These are phyloP conservation scores for Eucalyptus shirleyi DNA, from an alignment of 345 rosid genomes.

Conservation along the genomic window DNA sequence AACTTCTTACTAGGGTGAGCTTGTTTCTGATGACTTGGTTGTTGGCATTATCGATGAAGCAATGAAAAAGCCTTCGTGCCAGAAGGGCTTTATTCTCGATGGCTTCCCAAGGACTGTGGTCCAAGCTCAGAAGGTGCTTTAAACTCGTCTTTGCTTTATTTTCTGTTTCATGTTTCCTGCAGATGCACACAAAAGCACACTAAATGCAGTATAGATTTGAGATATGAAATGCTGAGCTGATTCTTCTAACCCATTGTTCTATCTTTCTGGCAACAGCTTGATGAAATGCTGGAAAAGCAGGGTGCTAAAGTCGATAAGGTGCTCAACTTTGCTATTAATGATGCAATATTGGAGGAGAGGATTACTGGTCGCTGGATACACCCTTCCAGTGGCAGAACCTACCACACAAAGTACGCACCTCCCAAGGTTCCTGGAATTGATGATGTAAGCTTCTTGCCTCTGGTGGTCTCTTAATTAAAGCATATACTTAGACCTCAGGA, in stretches of 20 bases:
- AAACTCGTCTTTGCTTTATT: neutral
- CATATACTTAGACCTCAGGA: neutral
- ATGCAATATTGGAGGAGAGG: slow-evolving; percentile 91
- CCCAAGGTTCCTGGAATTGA: slow-evolving; percentile 78
- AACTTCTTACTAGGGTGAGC: slow-evolving; percentile 60
- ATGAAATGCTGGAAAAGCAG: slow-evolving; percentile 85
- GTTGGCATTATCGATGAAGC: slow-evolving; percentile 98
- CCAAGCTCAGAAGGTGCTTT: slow-evolving; percentile 81
- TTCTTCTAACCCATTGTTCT: neutral
- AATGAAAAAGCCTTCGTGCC: slow-evolving; percentile 85
- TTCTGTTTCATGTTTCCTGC: neutral
- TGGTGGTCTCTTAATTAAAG: neutral
- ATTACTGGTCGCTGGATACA: slow-evolving; percentile 99
- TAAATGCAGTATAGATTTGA: neutral
- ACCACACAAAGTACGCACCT: slow-evolving; percentile 88
- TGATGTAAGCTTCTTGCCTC: slow-evolving; percentile 53
- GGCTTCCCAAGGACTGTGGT: slow-evolving; percentile 94
- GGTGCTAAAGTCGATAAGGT: slow-evolving; percentile 79
- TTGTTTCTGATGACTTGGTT: slow-evolving; percentile 95
- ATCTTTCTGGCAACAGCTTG: slow-evolving; percentile 44
- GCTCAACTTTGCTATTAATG: slow-evolving; percentile 88
- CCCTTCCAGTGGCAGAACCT: slow-evolving; percentile 92
- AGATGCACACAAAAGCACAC: neutral
- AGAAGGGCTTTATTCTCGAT: slow-evolving; percentile 95
- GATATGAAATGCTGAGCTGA: neutral